phyloP scores from a whole-genome alignment of 345 rosid genomes.

The Chamaenerion angustifolium region DNA sequence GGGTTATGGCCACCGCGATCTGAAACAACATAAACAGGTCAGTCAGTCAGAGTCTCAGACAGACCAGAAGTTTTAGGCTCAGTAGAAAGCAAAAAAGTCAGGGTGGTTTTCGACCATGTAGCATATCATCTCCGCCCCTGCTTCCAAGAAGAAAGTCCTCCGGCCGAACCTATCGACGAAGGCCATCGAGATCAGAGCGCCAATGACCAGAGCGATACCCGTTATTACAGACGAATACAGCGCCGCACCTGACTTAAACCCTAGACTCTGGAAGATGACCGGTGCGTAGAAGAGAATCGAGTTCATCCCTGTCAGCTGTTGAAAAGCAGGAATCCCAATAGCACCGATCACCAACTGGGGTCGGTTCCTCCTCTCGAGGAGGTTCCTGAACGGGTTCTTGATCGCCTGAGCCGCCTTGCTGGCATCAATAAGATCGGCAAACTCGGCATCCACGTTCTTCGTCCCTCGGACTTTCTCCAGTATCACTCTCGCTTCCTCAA shows the following conservation, averaged over 20 bases:
- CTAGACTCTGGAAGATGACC: constrained; percentile 71
- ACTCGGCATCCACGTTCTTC: constrained; percentile 49
- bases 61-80: background rate
- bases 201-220: constrained; percentile 41
- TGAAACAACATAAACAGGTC: constrained; percentile 7
- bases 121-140: constrained; percentile 55
- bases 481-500: constrained; percentile 46
- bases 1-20: constrained; percentile 41
- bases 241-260: constrained; percentile 58
- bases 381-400: constrained; percentile 64
- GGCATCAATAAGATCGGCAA: constrained; percentile 62
- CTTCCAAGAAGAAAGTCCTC: constrained; percentile 67
- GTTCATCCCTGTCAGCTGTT: constrained; percentile 75
- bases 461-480: constrained; percentile 64
- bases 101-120: constrained; percentile 65
- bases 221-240: constrained; percentile 51
- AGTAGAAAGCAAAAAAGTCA: too few relatives aligned
- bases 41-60: too few relatives aligned
- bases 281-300: constrained; percentile 83
- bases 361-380: constrained; percentile 38
- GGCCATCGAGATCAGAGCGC: constrained; percentile 49
- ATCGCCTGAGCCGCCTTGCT: constrained; percentile 53
- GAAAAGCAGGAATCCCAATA: constrained; percentile 64
- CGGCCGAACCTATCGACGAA: constrained; percentile 64
- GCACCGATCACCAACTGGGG: constrained; percentile 70